These are phyloP conservation scores for Nannochloropsis salina DNA, from an alignment of 108 stramenopile genomes.

Conservation along the genomic window DNA sequence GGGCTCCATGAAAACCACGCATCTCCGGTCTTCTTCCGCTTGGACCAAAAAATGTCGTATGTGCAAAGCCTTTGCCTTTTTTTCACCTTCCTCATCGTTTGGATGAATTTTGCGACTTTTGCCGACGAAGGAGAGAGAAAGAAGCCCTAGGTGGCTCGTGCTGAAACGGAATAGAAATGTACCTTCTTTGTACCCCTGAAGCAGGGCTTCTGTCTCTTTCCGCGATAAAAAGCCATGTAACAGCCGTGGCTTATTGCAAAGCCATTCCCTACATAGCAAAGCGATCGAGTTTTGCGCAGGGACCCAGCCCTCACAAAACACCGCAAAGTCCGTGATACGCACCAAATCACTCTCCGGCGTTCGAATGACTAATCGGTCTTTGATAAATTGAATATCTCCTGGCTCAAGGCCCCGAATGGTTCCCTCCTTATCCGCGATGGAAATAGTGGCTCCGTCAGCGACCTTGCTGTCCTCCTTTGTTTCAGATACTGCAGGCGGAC, in stretches of 20 bases:
- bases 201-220: neutral
- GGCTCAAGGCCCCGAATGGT: neutral
- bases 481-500: neutral
- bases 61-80: neutral
- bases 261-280: neutral
- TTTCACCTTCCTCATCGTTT: neutral
- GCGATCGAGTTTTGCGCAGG: neutral
- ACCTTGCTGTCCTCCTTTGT: neutral
- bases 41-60: neutral
- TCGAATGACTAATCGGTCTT: neutral
- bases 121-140: constrained; percentile 3
- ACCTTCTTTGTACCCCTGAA: constrained; percentile 3
- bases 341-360: neutral
- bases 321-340: constrained; percentile 9
- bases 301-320: constrained; percentile 5
- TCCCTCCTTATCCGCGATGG: neutral
- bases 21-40: neutral
- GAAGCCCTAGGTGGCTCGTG: neutral
- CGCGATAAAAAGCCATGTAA: constrained; percentile 9
- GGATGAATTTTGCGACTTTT: neutral
- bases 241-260: neutral
- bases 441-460: neutral
- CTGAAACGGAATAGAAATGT: neutral
- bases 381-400: neutral
- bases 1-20: constrained; percentile 17